Percentiles rank a stretch among this genome's conserved stretches.
Evolutionary conservation across 495 filamentous ascomycete species (phyloP).

Genomic region (Pyrenula aspistea): DNA sequence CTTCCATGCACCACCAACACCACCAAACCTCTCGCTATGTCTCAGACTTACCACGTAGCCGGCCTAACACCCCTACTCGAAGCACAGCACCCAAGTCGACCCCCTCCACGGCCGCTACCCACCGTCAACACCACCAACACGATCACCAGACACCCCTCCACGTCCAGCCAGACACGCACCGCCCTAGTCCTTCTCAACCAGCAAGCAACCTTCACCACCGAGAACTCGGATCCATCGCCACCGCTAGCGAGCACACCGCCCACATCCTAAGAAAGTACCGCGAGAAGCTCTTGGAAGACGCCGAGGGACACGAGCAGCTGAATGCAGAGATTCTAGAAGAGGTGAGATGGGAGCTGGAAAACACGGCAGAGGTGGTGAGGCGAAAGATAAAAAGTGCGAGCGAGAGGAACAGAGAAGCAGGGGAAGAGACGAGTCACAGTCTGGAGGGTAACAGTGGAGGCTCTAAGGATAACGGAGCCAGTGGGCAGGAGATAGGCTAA

Average conservation of each 20-base stretch:
- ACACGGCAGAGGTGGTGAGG: not conserved
- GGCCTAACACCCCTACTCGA: not conserved
- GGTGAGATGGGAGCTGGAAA: not conserved
- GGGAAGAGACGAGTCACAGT: no score
- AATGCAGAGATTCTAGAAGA: not conserved
- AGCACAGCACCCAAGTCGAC: no score
- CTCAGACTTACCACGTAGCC: not conserved
- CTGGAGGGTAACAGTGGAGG: no score
- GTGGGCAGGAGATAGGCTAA: no score
- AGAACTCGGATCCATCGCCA: not conserved
- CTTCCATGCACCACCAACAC: not conserved
- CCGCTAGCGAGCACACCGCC: not conserved
- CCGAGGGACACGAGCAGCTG: not conserved
- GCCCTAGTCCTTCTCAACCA: slow-evolving; percentile 15
- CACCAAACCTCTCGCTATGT: not conserved
- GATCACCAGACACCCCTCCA: slow-evolving; percentile 29
- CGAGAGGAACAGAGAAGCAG: not conserved
- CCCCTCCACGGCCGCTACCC: no score
- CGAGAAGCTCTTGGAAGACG: not conserved
- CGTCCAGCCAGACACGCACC: slow-evolving; percentile 27
- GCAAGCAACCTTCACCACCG: slow-evolving; percentile 47
- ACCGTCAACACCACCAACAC: no score
- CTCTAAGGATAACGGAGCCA: no score
- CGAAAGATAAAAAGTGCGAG: not conserved
- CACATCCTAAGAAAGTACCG: not conserved